Base-by-base conservation (phyloP, 1,139 yeast species). In the Torulaspora pretoriensis region DNA sequence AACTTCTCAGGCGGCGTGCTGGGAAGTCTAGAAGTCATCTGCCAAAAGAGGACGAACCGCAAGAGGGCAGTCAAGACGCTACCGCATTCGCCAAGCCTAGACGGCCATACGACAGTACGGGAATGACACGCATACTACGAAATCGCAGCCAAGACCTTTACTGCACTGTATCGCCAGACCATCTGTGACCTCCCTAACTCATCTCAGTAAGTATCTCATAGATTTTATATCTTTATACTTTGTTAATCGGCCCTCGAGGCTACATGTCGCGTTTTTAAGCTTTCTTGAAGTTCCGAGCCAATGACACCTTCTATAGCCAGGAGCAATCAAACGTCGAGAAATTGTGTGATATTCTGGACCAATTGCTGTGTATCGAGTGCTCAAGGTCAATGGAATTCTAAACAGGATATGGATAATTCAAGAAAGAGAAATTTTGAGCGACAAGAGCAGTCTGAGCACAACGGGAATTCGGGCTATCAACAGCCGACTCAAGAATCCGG, bases 1-100 rank as follows among this genome's bases (percentile, higher is more conserved):
- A 86, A 61, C 70, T 92, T 48, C 71, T 92, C 52, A 84, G 87
- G 65, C 81, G 92, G 64, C 74, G 96, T 51, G 96, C 96, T 32
- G 75, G 74, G 27, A 80, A 83, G 64, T 77, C 81, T 0, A 69
- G 83, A 52, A 46, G 56, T 31, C 52, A 52, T 74, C 70, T 43
- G 70, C 72, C 45, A 71, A 71, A 76, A 68, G 51, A 64, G 42
- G 61, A 56, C 51, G 63, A 64, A 46, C 68, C 54, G 66, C 68
- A 14, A 52, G 76, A 47, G 59, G 73, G 70, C 10, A 54, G 55
- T 2, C 56, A 50, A 26, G 64, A 63, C 3, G 51, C 57, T 0
- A 43, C 63, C 13, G 49, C 52, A 2, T 61, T 71, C 19, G 52
- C 62, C 7, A 60, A 69, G 46, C 68, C 73, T 7, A 53, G 63